Percentiles rank a stretch among this genome's conserved stretches.
phyloP scores from a whole-genome alignment of 2,329 filamentous ascomycete species.

The Scedosporium aurantiacum region DNA sequence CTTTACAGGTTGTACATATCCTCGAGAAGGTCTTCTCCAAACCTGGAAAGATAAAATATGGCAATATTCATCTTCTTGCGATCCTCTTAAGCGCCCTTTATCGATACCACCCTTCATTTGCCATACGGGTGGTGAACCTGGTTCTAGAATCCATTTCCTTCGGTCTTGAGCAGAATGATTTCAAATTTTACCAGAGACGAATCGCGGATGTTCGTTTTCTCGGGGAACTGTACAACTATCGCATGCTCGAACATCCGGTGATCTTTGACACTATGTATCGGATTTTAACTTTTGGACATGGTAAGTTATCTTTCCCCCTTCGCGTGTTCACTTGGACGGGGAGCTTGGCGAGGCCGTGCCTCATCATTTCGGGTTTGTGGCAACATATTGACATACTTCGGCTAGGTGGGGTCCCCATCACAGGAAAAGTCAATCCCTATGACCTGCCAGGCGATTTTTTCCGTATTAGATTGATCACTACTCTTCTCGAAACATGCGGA shows the following conservation, averaged over 20 bases:
- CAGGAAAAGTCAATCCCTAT: slow-evolving; percentile 63
- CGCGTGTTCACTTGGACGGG: no score
- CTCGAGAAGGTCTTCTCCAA: slow-evolving; percentile 90
- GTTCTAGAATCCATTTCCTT: slow-evolving; percentile 78
- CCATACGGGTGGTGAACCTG: slow-evolving; percentile 84
- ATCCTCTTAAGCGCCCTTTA: slow-evolving; percentile 82
- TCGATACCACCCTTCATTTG: slow-evolving; percentile 84
- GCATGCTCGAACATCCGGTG: slow-evolving; percentile 88
- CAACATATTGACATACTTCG: background rate
- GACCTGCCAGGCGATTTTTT: slow-evolving; percentile 94
- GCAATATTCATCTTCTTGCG: slow-evolving; percentile 86
- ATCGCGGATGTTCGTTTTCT: slow-evolving; percentile 95
- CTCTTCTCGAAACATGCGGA: slow-evolving; percentile 86
- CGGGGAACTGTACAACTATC: slow-evolving; percentile 93
- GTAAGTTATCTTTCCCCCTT: slow-evolving; percentile 23
- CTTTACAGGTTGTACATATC: slow-evolving; percentile 53
- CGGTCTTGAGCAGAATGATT: slow-evolving; percentile 90
- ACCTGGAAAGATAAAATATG: slow-evolving; percentile 94
- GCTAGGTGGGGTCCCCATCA: slow-evolving; percentile 64
- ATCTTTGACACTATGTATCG: slow-evolving; percentile 95
- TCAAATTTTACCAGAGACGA: slow-evolving; percentile 90
- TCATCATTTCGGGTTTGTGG: background rate
- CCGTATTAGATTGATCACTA: slow-evolving; percentile 81
- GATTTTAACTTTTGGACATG: slow-evolving; percentile 85
- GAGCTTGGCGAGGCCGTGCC: no score